Conservation (phyloP, 768 basidiomycete genomes). For the Lactifluus volemus region DNA sequence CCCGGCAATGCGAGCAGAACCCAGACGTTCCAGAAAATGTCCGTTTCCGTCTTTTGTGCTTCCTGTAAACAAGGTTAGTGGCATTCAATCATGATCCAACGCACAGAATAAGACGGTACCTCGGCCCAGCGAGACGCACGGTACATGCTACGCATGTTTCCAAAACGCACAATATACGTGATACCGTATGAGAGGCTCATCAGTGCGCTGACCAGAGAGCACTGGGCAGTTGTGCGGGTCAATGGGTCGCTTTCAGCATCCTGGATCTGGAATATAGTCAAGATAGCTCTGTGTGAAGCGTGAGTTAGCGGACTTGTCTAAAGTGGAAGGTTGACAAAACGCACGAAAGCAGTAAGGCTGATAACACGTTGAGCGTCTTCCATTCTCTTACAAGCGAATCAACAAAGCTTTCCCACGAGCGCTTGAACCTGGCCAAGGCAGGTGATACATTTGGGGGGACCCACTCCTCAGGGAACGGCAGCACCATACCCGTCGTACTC, state of each 20-base stretch:
- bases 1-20: slow-evolving; percentile 58
- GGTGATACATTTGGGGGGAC: slow-evolving; percentile 45
- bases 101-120: slow-evolving; percentile 28
- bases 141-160: slow-evolving; percentile 63
- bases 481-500: background rate
- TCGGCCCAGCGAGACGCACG: slow-evolving; percentile 68
- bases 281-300: slow-evolving; percentile 42
- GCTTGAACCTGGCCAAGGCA: slow-evolving; percentile 53
- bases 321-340: background rate
- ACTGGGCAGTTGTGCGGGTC: slow-evolving; percentile 50
- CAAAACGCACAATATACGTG: slow-evolving; percentile 63
- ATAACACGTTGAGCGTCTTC: slow-evolving; percentile 71
- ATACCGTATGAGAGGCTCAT: slow-evolving; percentile 70
- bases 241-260: slow-evolving; percentile 49
- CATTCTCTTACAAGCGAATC: slow-evolving; percentile 63
- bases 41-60: slow-evolving; percentile 41
- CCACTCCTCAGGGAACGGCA: slow-evolving; percentile 33
- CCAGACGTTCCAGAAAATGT: slow-evolving; percentile 60
- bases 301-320: background rate
- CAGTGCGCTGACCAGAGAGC: slow-evolving; percentile 57
- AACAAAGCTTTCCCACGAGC: slow-evolving; percentile 63
- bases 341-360: slow-evolving; percentile 39
- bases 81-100: background rate
- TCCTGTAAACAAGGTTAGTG: slow-evolving; percentile 34
- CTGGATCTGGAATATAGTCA: slow-evolving; percentile 55